Evolutionary conservation across 2,329 filamentous ascomycete species (phyloP).

Genomic region (Beauveria asiatica): DNA sequence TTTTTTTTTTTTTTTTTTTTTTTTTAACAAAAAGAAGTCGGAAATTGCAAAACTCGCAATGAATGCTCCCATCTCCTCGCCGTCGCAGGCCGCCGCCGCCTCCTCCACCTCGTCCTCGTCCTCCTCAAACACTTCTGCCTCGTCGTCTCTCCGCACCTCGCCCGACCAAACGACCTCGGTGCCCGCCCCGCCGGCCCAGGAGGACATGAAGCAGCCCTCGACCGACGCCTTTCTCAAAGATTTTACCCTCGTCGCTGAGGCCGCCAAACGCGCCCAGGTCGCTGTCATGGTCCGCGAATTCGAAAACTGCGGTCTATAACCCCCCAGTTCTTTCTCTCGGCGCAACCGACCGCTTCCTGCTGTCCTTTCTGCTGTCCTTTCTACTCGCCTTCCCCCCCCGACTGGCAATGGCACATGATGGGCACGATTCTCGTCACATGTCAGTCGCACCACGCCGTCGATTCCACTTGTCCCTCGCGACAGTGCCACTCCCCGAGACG

Average conservation of each 20-base stretch:
- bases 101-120: conserved; percentile 23
- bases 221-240: conserved; percentile 63
- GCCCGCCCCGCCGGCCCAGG: conserved; percentile 19
- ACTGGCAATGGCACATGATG: not conserved
- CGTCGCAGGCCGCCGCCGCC: conserved; percentile 15
- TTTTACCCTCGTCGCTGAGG: conserved; percentile 81
- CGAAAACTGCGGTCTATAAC: conserved; percentile 56
- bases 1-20: too few relatives aligned
- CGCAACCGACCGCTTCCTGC: not conserved
- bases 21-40: too few relatives aligned
- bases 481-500: not conserved
- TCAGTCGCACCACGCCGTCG: not conserved
- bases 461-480: not conserved
- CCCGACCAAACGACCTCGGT: conserved; percentile 18
- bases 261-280: conserved; percentile 87
- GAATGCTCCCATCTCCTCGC: conserved; percentile 28
- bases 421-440: conserved; percentile 1
- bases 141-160: conserved; percentile 20
- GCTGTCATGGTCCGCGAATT: conserved; percentile 82
- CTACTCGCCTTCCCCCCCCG: not conserved
- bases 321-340: not conserved
- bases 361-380: not conserved
- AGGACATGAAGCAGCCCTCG: conserved; percentile 28
- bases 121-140: conserved; percentile 22
- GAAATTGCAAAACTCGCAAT: conserved; percentile 13